Conservation (phyloP, 768 basidiomycete genomes). For the Hypholoma fasciculare region DNA sequence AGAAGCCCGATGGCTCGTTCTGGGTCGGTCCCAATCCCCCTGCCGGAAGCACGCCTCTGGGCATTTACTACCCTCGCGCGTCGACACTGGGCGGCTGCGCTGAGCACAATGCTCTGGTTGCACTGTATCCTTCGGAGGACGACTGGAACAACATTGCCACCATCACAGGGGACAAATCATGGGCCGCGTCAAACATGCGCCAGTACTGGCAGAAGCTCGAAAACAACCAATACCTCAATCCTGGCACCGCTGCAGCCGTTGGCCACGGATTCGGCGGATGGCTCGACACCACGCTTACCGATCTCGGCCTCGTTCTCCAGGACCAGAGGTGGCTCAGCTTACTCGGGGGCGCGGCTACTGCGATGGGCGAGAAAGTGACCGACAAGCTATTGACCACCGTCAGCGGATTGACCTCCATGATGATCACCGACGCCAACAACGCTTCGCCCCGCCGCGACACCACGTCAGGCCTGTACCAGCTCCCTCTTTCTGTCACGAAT, state of each 20-base stretch:
- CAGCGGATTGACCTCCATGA: neutral
- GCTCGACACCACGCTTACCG: slow-evolving; percentile 5
- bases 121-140: slow-evolving; percentile 6
- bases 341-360: neutral
- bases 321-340: slow-evolving; percentile 1
- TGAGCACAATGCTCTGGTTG: slow-evolving; percentile 9
- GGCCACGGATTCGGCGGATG: slow-evolving; percentile 9
- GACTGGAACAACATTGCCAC: slow-evolving; percentile 10
- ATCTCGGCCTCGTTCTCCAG: neutral
- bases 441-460: neutral
- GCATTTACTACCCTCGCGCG: slow-evolving; percentile 7
- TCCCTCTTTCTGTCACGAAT: neutral
- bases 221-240: slow-evolving; percentile 7
- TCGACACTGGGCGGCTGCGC: slow-evolving; percentile 10
- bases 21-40: slow-evolving; percentile 12
- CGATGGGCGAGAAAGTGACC: neutral
- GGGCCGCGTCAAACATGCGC: slow-evolving; percentile 8
- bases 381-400: neutral
- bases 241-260: neutral
- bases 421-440: neutral
- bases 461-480: neutral
- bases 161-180: slow-evolving; percentile 6
- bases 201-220: slow-evolving; percentile 6
- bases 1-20: slow-evolving; percentile 3
- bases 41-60: slow-evolving; percentile 4